Conservation (phyloP, 495 filamentous ascomycete species). For the Penicillium antarcticum region DNA sequence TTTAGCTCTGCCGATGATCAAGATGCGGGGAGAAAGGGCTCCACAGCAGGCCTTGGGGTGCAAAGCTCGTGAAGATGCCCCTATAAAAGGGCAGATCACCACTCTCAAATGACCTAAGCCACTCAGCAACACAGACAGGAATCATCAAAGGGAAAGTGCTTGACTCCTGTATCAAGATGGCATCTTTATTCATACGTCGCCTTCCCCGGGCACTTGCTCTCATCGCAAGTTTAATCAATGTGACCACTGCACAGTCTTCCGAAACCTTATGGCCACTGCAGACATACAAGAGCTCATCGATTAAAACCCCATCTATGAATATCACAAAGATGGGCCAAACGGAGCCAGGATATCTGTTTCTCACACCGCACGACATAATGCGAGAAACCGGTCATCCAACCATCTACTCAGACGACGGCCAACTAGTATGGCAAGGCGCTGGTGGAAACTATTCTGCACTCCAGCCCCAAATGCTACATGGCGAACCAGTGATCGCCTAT, state of each 20-base stretch:
- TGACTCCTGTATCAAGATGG: background rate
- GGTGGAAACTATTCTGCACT: conserved; percentile 14
- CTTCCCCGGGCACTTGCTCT: conserved; percentile 3
- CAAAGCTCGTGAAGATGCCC: background rate
- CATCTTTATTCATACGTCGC: background rate
- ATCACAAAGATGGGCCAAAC: conserved; percentile 28
- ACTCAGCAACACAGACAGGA: too few species aligned
- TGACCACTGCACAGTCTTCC: background rate
- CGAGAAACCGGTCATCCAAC: conserved; percentile 8
- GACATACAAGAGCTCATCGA: conserved; percentile 16
- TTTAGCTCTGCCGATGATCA: background rate
- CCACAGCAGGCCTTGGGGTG: background rate
- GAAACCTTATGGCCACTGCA: conserved; percentile 14
- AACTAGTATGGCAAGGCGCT: conserved; percentile 26
- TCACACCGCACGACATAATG: conserved; percentile 12
- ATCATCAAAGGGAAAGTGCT: background rate
- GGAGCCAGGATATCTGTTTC: conserved; percentile 22
- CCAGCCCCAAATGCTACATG: conserved; percentile 21
- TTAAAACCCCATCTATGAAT: conserved; percentile 21
- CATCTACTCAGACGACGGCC: conserved; percentile 27
- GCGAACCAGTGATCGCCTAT: conserved; percentile 22
- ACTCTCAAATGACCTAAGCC: background rate
- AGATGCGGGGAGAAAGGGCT: background rate
- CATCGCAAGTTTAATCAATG: background rate
- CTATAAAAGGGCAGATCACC: background rate